These are phyloP conservation scores for Serendipita sp. DNA, from an alignment of 1,284 basidiomycete genomes.

Conservation along the genomic window DNA sequence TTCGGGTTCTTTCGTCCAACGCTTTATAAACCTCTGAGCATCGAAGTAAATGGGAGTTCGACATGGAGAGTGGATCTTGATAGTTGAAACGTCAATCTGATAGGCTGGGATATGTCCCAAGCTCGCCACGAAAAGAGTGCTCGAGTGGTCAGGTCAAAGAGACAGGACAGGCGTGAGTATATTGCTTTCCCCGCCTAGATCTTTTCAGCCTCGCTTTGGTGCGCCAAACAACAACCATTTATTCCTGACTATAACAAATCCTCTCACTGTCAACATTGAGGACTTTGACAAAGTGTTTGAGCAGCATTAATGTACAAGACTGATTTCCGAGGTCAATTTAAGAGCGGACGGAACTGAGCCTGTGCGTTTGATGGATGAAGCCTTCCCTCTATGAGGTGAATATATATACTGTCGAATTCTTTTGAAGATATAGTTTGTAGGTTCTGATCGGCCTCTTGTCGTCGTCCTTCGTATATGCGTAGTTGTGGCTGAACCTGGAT, in stretches of 20 bases:
- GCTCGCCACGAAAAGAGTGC: no score
- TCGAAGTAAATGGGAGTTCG: no score
- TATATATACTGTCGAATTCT: not conserved
- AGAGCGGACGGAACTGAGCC: slow-evolving; percentile 28
- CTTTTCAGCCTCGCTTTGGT: slow-evolving; percentile 51
- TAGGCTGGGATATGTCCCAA: no score
- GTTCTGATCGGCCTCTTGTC: not conserved
- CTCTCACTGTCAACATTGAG: slow-evolving; percentile 27
- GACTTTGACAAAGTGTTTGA: slow-evolving; percentile 32
- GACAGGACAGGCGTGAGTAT: no score
- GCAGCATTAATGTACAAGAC: slow-evolving; percentile 50
- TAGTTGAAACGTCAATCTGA: no score
- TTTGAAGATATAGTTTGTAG: not conserved
- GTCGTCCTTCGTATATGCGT: not conserved
- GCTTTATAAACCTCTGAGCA: no score
- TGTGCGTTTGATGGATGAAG: slow-evolving; percentile 24
- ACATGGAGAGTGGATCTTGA: no score
- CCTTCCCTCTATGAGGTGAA: not conserved
- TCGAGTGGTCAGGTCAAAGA: no score
- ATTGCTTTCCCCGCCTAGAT: slow-evolving; percentile 19
- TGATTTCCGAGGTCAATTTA: slow-evolving; percentile 39
- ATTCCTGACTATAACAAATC: slow-evolving; percentile 53
- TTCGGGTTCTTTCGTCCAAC: no score
- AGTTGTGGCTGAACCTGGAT: not conserved
- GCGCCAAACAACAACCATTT: slow-evolving; percentile 45